Percentiles rank a stretch among this genome's conserved stretches.
Conservation (phyloP, 805 yeast species). For the Schwanniomyces sp. region DNA sequence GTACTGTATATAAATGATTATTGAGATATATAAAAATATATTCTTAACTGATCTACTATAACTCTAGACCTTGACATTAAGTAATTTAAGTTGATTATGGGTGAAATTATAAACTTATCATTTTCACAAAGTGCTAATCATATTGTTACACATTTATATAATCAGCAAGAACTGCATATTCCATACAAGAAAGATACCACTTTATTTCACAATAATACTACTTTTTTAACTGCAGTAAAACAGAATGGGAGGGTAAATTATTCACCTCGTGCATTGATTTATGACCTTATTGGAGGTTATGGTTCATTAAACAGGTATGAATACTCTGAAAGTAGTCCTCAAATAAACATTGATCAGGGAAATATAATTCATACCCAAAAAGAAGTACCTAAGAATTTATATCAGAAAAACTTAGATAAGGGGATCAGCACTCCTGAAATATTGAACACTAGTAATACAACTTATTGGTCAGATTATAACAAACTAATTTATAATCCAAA, state of each 20-base stretch:
- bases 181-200: slow-evolving; percentile 48
- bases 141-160: slow-evolving; percentile 76
- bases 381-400: slow-evolving; percentile 50
- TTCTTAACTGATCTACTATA: no score
- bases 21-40: no score
- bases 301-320: slow-evolving; percentile 66
- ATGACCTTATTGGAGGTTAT: slow-evolving; percentile 77
- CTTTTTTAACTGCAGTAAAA: slow-evolving; percentile 25
- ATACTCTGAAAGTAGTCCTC: slow-evolving; percentile 27
- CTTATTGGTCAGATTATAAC: slow-evolving; percentile 81
- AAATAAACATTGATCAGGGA: slow-evolving; percentile 2
- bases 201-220: slow-evolving; percentile 48
- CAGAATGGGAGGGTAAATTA: slow-evolving; percentile 43
- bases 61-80: no score
- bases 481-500: slow-evolving; percentile 65
- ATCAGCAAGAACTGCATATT: slow-evolving; percentile 69
- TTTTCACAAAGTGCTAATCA: slow-evolving; percentile 75
- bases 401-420: slow-evolving; percentile 62
- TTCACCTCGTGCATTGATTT: slow-evolving; percentile 78
- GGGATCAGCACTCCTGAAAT: slow-evolving; percentile 26
- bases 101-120: slow-evolving; percentile 72
- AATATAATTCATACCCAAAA: slow-evolving; percentile 33
- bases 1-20: no score
- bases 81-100: slow-evolving; percentile 43
- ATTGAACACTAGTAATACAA: slow-evolving; percentile 43